Percentiles rank a stretch among this genome's conserved stretches.
These are phyloP conservation scores for Neonectria faginata DNA, from an alignment of 2,329 filamentous ascomycete genomes.

Conservation along the genomic window DNA sequence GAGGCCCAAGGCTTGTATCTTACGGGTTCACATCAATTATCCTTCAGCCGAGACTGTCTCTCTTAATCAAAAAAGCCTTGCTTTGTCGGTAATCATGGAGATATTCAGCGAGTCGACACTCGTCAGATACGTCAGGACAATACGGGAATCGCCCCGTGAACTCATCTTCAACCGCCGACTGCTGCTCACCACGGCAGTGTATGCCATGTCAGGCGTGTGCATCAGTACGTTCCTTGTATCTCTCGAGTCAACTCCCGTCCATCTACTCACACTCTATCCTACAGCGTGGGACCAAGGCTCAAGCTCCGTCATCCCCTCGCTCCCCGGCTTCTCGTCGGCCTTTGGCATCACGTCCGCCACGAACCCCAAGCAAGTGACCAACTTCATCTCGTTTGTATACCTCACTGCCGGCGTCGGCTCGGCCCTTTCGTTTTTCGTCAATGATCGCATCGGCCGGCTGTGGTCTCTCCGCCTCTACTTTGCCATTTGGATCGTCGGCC, in stretches of 20 bases:
- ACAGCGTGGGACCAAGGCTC: constrained; percentile 36
- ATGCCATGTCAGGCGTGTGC: constrained; percentile 33
- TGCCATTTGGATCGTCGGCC: constrained; percentile 49
- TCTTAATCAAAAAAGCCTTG: neutral
- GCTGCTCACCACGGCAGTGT: constrained; percentile 25
- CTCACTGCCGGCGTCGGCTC: constrained; percentile 29
- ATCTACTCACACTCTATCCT: neutral
- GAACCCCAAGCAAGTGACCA: constrained; percentile 30
- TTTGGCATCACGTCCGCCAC: constrained; percentile 31
- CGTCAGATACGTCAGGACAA: constrained; percentile 25
- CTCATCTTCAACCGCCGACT: constrained; percentile 29
- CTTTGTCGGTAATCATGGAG: too few species aligned
- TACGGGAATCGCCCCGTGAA: constrained; percentile 31
- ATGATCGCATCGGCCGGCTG: constrained; percentile 51
- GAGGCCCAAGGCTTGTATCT: neutral
- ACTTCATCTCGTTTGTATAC: constrained; percentile 36
- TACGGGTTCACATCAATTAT: neutral
- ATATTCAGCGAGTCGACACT: constrained; percentile 26
- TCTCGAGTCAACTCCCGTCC: neutral
- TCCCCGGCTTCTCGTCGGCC: constrained; percentile 30
- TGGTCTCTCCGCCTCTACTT: constrained; percentile 56
- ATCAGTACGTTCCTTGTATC: constrained; percentile 21
- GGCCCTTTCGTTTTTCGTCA: constrained; percentile 14
- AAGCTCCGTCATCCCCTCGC: constrained; percentile 33
- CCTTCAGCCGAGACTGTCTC: neutral